Evolutionary conservation across 768 basidiomycete species (phyloP).

Genomic region (Tylopilus cervinicoccineus): DNA sequence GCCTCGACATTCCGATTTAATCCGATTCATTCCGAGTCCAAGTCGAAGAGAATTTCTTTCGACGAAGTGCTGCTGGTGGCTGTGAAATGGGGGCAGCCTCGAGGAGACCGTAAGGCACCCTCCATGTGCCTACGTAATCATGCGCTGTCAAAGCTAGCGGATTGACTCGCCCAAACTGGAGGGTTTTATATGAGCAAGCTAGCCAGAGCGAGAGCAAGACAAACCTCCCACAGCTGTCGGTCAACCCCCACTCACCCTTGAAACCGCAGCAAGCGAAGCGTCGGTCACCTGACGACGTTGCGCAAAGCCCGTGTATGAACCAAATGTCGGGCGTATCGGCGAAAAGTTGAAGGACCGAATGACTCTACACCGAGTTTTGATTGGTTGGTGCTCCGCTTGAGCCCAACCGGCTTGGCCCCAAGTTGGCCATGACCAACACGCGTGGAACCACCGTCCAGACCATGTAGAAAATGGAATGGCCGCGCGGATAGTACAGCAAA

Average conservation of each 20-base stretch:
- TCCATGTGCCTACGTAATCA: slow-evolving; percentile 8
- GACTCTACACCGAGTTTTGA: slow-evolving; percentile 5
- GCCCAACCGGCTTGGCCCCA: not conserved
- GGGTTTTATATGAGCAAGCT: too few species aligned
- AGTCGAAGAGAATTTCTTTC: slow-evolving; percentile 11
- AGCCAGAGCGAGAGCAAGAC: too few species aligned
- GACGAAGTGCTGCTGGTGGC: slow-evolving; percentile 15
- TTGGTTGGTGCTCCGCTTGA: slow-evolving; percentile 11
- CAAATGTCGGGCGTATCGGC: slow-evolving; percentile 4
- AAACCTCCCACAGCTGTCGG: not conserved
- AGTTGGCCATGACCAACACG: too few species aligned
- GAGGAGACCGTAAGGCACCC: slow-evolving; percentile 16
- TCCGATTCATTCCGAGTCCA: slow-evolving; percentile 13
- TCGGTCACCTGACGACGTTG: too few species aligned
- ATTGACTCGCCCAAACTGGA: too few species aligned
- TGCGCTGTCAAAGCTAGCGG: not conserved
- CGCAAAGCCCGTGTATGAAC: not conserved
- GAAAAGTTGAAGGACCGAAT: not conserved
- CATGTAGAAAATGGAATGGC: slow-evolving; percentile 1
- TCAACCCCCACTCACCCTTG: not conserved
- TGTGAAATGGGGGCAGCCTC: slow-evolving; percentile 18
- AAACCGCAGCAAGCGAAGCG: not conserved
- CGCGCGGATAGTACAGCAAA: too few species aligned
- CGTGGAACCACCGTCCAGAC: not conserved
- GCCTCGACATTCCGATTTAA: slow-evolving; percentile 14